Evolutionary conservation across 2,329 filamentous ascomycete genomes (phyloP), one percentile per base, ranked within the genome.

Genomic region (Coniochaeta sp.): DNA sequence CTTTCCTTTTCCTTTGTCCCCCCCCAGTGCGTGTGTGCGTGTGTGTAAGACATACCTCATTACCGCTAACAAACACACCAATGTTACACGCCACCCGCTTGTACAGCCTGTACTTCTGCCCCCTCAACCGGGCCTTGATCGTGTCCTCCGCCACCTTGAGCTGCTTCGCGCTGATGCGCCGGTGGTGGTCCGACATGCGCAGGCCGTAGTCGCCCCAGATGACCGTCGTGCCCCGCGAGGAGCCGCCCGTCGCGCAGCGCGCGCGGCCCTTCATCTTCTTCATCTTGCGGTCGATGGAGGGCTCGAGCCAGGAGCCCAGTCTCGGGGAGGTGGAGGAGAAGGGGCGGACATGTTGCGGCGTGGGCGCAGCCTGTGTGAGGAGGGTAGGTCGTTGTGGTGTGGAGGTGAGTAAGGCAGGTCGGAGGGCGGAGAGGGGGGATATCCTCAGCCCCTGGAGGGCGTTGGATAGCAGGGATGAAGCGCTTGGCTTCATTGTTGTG

Each of bases 121-220:
- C 94, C 73, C 94, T 81, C 46, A 99, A 75, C 56, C 92, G 81
- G 63, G 83, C 82, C 68, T 90, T 92, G 69, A 99, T 97, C 2
- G 92, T 94, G 60, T 96, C 91, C 66, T 96, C 91, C 55, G 90
- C 94, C 64, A 90, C 85, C 72, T 91, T 91, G 57, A 99, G 79
- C 61, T 95, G 89, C 58, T 83, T 76, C 22, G 94, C 89, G 59
- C 87, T 90, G 66, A 99, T 89, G 63, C 94, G 83, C 53, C 94
- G 87, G 72, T 96, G 88, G 68, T 96, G 89, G 71, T 99, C 94
- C 57, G 79, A 84, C 85, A 99, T 94, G 52, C 94, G 88, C 60
- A 99, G 75, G 8, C 94, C 94, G 66, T 91, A 99, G 68, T 97
- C 91, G 51, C 94, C 94, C 90, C 91, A 97, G 52, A 95, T 84